These are phyloP conservation scores for Pseudonitzschia multiseries DNA, from an alignment of 108 stramenopile genomes.

Conservation along the genomic window DNA sequence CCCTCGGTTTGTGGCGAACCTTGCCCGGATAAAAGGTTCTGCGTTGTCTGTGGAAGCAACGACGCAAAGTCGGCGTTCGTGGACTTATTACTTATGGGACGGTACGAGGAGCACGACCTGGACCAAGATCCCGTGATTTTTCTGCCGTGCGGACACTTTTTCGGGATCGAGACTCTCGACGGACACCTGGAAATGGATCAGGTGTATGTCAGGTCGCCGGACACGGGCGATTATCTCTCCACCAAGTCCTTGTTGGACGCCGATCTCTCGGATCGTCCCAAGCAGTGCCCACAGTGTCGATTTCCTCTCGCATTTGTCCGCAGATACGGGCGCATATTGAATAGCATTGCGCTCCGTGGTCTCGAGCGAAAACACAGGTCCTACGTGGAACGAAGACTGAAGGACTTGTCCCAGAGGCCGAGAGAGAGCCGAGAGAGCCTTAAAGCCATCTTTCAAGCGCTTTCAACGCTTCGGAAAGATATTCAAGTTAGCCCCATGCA, in stretches of 20 bases:
- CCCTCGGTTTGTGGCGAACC: constrained; percentile 53
- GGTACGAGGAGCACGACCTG: constrained; percentile 40
- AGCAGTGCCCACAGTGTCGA: constrained; percentile 43
- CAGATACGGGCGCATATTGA: constrained; percentile 41
- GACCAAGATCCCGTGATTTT: constrained; percentile 42
- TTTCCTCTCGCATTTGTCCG: constrained; percentile 33
- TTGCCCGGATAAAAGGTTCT: constrained; percentile 37
- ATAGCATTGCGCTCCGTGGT: constrained; percentile 21
- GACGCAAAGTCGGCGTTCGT: constrained; percentile 21
- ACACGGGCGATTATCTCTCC: constrained; percentile 20
- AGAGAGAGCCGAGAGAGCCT: too few species aligned
- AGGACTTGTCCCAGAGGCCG: too few species aligned
- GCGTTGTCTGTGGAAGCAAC: constrained; percentile 34
- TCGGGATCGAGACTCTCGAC: constrained; percentile 36
- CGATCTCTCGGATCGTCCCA: constrained; percentile 28
- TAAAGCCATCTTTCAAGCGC: too few species aligned
- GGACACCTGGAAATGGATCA: constrained; percentile 26
- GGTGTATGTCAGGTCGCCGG: constrained; percentile 25
- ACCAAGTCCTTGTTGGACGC: constrained; percentile 1
- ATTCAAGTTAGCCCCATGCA: constrained; percentile 28
- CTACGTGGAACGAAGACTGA: too few species aligned
- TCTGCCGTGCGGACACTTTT: constrained; percentile 48
- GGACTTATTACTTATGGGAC: constrained; percentile 33
- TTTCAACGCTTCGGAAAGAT: too few species aligned
- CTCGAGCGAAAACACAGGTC: constrained; percentile 46